Base-by-base conservation (phyloP, 345 rosid genomes). In the Aquilaria yunnanensis region DNA sequence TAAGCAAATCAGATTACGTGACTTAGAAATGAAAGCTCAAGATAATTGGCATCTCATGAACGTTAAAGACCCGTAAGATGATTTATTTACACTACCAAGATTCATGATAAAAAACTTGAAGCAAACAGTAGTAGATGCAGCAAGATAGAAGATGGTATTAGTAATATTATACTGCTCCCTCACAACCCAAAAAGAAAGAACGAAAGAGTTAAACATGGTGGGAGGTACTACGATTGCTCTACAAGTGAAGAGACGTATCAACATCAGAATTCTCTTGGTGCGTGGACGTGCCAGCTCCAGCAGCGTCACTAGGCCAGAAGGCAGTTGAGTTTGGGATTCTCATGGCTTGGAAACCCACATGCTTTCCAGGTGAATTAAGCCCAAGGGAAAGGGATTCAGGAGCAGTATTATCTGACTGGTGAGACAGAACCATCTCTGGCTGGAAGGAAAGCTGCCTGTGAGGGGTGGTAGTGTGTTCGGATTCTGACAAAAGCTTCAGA, bases 241-340 rank as follows among this genome's bases (percentile, higher is more conserved):
- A 87, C 63, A 87, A 85, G 77, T 79, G 90, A 62, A 87, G 95
- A 62, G 90, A 85, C 23, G 90, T 87, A 75, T 87, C 95, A 50
- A 87, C 87, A 80, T 37, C 90, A 65, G 80, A 67, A 72, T 66
- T 62, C 5, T 78, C 86, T 41, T 70, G 66, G 51, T 31, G 69
- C 60, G 67, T 73, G 5, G 88, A 69, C 34, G 76, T 34, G 45
- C 47, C 66, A 23, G 68, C 51, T 30, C 75, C 51, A 14, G 73
- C 43, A 9, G 60, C 56, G 23, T 66, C 30, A 13, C 29, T 66
- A 12, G 80, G 63, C 85, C 85, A 74, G 33, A 66, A 67, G 64
- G 72, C 54, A 37, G 78, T 13, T 16, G 72, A 56, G 14, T 50
- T 23, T 10, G 77, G 59, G 46, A 52, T 41, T 31, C 59, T 70